Conservation (phyloP, 768 basidiomycete genomes). For the Auricularia sp. region DNA sequence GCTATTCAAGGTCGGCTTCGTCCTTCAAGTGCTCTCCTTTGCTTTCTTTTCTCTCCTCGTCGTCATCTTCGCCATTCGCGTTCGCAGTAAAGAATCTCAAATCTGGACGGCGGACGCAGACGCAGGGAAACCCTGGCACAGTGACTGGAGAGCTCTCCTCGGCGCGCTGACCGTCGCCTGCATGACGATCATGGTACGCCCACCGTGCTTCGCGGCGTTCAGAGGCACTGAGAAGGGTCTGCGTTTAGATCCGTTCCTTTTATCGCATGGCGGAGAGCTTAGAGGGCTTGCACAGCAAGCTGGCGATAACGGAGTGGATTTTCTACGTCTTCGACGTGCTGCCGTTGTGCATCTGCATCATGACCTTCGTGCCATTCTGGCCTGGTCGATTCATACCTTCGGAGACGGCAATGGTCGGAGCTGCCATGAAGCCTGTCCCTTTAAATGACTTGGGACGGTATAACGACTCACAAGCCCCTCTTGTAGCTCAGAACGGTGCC, state of each 20-base stretch:
- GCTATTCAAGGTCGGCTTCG: constrained; percentile 49
- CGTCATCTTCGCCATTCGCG: constrained; percentile 37
- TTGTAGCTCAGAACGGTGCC: too few relatives aligned
- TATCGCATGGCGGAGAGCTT: constrained; percentile 42
- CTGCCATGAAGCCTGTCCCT: background rate
- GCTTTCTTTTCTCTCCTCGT: constrained; percentile 36
- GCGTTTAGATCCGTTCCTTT: constrained; percentile 20
- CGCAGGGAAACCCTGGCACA: constrained; percentile 33
- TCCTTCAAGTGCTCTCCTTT: constrained; percentile 46
- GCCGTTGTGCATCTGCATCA: constrained; percentile 51
- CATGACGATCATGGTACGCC: constrained; percentile 49
- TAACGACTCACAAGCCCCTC: too few relatives aligned
- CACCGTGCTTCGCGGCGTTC: background rate
- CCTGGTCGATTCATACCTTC: constrained; percentile 34
- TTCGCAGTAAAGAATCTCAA: constrained; percentile 30
- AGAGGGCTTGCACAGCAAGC: constrained; percentile 46
- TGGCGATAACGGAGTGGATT: constrained; percentile 48
- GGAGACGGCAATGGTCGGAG: background rate
- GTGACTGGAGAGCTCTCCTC: constrained; percentile 51
- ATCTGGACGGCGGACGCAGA: constrained; percentile 28
- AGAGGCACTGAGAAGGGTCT: background rate
- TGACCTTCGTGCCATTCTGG: constrained; percentile 53
- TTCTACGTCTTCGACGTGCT: constrained; percentile 63
- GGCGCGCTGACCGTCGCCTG: constrained; percentile 43
- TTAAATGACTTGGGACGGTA: background rate